Evolutionary conservation across 23 red algal genomes (phyloP).

Genomic region (Gracilariopsis chorda): DNA sequence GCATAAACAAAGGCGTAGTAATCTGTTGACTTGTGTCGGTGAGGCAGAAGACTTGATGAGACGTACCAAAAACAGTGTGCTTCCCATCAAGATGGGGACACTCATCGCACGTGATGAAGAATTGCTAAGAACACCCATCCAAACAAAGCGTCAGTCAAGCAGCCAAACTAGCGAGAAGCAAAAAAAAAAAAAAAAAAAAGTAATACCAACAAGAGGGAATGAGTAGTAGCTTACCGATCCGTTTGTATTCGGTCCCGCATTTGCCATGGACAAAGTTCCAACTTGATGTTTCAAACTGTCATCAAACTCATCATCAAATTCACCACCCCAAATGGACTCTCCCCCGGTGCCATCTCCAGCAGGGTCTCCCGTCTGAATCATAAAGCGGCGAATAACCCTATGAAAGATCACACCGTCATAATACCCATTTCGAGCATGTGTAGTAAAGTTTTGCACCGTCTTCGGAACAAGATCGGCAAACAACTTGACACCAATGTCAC

Average conservation of each 20-base stretch:
- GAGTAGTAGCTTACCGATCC: slow-evolving; percentile 69
- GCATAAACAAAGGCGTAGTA: no score
- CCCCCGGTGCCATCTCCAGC: slow-evolving; percentile 77
- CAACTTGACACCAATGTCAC: slow-evolving; percentile 49
- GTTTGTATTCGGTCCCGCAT: slow-evolving; percentile 92
- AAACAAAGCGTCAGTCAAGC: background rate
- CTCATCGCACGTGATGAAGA: slow-evolving; percentile 62
- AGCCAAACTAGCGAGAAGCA: background rate
- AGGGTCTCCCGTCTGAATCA: slow-evolving; percentile 79
- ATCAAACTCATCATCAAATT: slow-evolving; percentile 77
- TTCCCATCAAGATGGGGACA: slow-evolving; percentile 68
- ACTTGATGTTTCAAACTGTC: slow-evolving; percentile 51
- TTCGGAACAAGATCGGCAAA: slow-evolving; percentile 49
- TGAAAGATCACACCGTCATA: slow-evolving; percentile 79
- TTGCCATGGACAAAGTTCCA: slow-evolving; percentile 77
- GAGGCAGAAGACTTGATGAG: no score
- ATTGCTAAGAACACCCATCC: slow-evolving; percentile 9
- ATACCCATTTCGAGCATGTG: slow-evolving; percentile 66
- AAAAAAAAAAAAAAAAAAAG: background rate
- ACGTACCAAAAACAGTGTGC: slow-evolving; percentile 83
- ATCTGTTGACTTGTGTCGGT: no score
- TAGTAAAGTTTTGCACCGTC: slow-evolving; percentile 54
- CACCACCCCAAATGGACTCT: slow-evolving; percentile 81
- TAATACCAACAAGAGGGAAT: background rate
- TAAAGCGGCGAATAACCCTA: slow-evolving; percentile 75